Evolutionary conservation across 2,329 filamentous ascomycete species (phyloP).

Genomic region (Aspergillus felis): DNA sequence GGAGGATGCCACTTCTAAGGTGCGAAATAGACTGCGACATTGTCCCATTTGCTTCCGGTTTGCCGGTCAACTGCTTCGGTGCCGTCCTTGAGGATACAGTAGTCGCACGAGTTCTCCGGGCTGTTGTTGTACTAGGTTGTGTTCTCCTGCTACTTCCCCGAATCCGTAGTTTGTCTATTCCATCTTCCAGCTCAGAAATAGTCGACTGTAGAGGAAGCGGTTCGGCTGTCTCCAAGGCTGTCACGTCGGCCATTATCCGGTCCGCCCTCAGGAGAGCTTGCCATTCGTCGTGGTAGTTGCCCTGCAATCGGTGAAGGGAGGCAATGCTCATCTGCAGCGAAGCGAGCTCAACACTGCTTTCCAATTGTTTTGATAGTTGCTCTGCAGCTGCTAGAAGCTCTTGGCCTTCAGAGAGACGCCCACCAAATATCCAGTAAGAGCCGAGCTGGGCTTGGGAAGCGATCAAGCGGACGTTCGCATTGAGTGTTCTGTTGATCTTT

Average conservation of each 20-base stretch:
- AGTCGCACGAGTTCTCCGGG: conserved; percentile 29
- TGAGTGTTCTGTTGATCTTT: conserved; percentile 67
- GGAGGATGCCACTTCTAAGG: conserved; percentile 48
- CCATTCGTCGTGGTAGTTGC: conserved; percentile 47
- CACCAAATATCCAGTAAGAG: conserved; percentile 48
- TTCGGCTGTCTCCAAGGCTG: conserved; percentile 26
- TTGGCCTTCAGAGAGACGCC: conserved; percentile 48
- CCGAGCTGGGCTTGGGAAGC: conserved; percentile 46
- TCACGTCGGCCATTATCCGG: conserved; percentile 42
- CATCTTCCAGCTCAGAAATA: conserved; percentile 37
- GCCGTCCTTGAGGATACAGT: conserved; percentile 20
- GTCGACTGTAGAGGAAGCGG: conserved; percentile 24
- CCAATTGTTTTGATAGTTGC: conserved; percentile 47
- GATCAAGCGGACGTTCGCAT: conserved; percentile 53
- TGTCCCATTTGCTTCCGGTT: conserved; percentile 17
- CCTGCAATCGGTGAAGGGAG: conserved; percentile 46
- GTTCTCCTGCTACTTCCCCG: conserved; percentile 22
- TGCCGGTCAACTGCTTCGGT: conserved; percentile 16
- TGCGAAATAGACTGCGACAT: conserved; percentile 39
- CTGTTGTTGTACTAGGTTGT: conserved; percentile 20
- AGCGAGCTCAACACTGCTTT: conserved; percentile 52
- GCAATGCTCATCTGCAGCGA: conserved; percentile 44
- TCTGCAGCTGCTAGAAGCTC: conserved; percentile 57
- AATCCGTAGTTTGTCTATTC: conserved; percentile 42
- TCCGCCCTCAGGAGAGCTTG: conserved; percentile 48